Evolutionary conservation across 2,329 filamentous ascomycete genomes (phyloP).

Genomic region (Tetracladium maxilliforme): DNA sequence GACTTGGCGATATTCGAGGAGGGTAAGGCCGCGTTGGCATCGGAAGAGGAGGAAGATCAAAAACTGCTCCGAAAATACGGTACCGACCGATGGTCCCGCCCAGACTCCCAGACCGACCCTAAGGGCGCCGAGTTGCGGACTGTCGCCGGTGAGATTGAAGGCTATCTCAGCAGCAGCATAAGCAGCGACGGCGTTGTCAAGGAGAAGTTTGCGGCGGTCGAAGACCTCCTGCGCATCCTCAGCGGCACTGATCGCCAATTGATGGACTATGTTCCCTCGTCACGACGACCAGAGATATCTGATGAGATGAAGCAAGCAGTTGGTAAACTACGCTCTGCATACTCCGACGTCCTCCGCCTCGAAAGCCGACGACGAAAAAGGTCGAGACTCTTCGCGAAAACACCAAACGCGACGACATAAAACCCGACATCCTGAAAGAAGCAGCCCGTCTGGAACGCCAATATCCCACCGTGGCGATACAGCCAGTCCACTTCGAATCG

Average conservation of each 20-base stretch:
- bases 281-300: constrained; percentile 63
- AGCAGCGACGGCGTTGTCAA: constrained; percentile 49
- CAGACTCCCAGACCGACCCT: constrained; percentile 48
- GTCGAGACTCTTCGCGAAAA: constrained; percentile 69
- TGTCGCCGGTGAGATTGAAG: constrained; percentile 54
- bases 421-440: constrained; percentile 68
- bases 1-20: constrained; percentile 72
- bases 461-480: constrained; percentile 71
- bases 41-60: constrained; percentile 76
- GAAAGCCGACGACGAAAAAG: constrained; percentile 67
- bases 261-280: constrained; percentile 81
- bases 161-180: constrained; percentile 64
- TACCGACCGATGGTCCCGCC: constrained; percentile 70
- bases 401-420: constrained; percentile 77
- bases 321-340: constrained; percentile 57
- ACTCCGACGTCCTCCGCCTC: constrained; percentile 74
- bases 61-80: constrained; percentile 64
- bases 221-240: constrained; percentile 61
- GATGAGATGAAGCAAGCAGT: constrained; percentile 69
- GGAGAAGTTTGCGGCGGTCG: constrained; percentile 64
- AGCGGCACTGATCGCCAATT: constrained; percentile 68
- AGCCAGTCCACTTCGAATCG: constrained; percentile 79
- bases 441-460: constrained; percentile 73
- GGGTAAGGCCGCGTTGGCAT: constrained; percentile 60
- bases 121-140: constrained; percentile 35